These are phyloP conservation scores for Zymoseptoria tritici DNA, from an alignment of 2,329 filamentous ascomycete species.

Conservation along the genomic window DNA sequence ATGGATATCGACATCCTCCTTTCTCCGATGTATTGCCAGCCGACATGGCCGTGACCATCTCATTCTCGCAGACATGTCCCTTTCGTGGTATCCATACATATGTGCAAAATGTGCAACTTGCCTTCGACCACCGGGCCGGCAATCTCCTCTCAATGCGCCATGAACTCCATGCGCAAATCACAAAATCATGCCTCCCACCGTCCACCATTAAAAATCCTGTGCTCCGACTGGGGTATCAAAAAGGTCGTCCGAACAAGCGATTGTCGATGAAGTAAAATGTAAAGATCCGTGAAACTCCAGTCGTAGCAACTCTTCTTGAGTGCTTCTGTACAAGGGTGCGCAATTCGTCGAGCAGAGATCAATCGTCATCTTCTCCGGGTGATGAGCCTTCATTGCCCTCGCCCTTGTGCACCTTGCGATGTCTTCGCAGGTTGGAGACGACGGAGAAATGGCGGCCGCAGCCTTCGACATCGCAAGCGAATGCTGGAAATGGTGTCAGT, in stretches of 20 bases:
- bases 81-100: background rate
- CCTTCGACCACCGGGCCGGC: conserved; percentile 4
- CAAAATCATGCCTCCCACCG: background rate
- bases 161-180: conserved; percentile 13
- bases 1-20: background rate
- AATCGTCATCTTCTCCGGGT: conserved; percentile 37
- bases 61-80: background rate
- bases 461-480: conserved; percentile 86
- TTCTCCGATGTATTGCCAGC: background rate
- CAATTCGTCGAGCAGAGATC: background rate
- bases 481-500: conserved; percentile 52
- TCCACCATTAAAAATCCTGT: conserved; percentile 6
- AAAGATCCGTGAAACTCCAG: conserved; percentile 2
- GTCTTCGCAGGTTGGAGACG: conserved; percentile 86
- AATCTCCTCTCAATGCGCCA: background rate
- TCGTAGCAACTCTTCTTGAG: background rate
- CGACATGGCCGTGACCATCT: conserved; percentile 4
- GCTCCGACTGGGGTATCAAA: conserved; percentile 27
- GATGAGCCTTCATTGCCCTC: conserved; percentile 46
- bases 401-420: conserved; percentile 92
- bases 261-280: conserved; percentile 23
- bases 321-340: conserved; percentile 10
- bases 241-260: conserved; percentile 20
- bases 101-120: conserved; percentile 6
- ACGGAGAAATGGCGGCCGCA: conserved; percentile 96